phyloP scores from a whole-genome alignment of 2,329 filamentous ascomycete genomes.

The Colletotrichum eremochloae region DNA sequence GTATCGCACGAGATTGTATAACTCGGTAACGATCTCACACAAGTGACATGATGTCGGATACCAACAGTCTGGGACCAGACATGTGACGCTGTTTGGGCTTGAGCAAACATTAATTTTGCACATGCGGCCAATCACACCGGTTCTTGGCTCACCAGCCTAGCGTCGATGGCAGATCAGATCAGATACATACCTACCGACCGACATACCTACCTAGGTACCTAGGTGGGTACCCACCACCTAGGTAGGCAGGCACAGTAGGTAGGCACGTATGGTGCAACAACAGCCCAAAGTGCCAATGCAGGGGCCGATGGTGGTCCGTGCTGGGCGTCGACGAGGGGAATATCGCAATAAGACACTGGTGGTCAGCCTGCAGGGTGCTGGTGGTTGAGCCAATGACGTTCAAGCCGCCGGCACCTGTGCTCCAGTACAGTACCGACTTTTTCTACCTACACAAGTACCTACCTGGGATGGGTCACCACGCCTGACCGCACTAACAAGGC shows the following conservation, averaged over 20 bases:
- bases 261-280: neutral
- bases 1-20: neutral
- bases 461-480: constrained; percentile 4
- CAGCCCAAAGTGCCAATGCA: constrained; percentile 25
- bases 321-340: constrained; percentile 28
- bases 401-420: neutral
- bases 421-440: neutral
- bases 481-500: constrained; percentile 26
- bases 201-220: too few relatives aligned
- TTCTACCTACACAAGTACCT: neutral
- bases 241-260: neutral
- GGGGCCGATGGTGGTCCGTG: constrained; percentile 27
- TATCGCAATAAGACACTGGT: constrained; percentile 5
- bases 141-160: neutral
- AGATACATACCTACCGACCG: too few relatives aligned
- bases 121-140: constrained; percentile 26
- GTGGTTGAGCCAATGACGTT: neutral
- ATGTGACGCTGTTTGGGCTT: neutral
- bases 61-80: neutral
- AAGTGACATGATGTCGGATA: neutral
- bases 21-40: neutral
- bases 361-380: neutral
- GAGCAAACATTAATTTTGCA: neutral
- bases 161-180: neutral
- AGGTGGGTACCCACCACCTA: neutral